These are phyloP conservation scores for Aspergillus novoparasiticus DNA, from an alignment of 2,329 filamentous ascomycete genomes.

Conservation along the genomic window DNA sequence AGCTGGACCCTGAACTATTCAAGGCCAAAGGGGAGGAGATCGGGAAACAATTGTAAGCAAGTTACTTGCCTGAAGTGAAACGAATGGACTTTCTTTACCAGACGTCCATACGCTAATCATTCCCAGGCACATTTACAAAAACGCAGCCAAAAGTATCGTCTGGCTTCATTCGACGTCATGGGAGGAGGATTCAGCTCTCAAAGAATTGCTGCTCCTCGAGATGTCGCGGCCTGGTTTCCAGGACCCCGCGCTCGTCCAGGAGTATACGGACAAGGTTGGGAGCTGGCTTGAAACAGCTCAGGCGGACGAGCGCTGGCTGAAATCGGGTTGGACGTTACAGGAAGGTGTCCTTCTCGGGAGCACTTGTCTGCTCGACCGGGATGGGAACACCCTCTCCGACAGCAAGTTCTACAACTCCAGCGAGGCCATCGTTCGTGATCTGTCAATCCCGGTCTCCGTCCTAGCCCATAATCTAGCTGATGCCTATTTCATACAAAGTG, in stretches of 20 bases:
- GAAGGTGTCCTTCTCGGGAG: not conserved
- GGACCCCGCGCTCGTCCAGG: rapidly evolving
- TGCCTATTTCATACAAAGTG: not conserved
- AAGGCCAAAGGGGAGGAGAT: not conserved
- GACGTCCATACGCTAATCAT: not conserved
- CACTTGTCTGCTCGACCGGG: not conserved
- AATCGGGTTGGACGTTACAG: not conserved
- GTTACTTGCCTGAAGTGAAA: not conserved
- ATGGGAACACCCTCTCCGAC: not conserved
- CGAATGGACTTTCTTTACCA: not conserved
- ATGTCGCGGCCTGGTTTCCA: not conserved
- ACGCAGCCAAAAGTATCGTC: not conserved
- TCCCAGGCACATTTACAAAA: not conserved
- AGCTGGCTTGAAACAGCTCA: not conserved
- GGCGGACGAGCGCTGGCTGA: not conserved
- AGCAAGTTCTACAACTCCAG: not conserved
- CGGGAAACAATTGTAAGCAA: not conserved
- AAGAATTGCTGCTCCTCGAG: not conserved
- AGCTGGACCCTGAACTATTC: not conserved
- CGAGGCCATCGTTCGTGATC: not conserved
- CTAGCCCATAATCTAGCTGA: not conserved
- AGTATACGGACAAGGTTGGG: not conserved
- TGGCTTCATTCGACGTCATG: not conserved
- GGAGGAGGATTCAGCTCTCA: not conserved
- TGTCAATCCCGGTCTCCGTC: not conserved